These are phyloP conservation scores for Spencermartinsiella europaea DNA, from an alignment of 805 yeast genomes.

Conservation along the genomic window DNA sequence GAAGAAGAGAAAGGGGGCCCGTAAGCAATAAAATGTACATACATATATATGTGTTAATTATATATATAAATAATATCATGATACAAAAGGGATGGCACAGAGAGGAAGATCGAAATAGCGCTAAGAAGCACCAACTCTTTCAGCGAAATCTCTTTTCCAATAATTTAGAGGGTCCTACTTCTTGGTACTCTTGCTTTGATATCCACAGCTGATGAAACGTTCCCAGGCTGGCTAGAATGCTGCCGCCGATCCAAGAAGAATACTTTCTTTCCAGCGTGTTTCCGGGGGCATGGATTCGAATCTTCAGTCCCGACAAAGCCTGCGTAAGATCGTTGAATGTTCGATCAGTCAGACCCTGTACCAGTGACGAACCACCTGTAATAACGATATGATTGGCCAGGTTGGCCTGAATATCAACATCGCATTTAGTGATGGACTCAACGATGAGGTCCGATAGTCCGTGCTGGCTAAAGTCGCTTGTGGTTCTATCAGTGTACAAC, in stretches of 20 bases:
- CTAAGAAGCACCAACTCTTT: no score
- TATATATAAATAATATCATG: slow-evolving; percentile 5
- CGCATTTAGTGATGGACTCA: slow-evolving; percentile 45
- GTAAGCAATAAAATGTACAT: slow-evolving; percentile 4
- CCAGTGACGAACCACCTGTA: slow-evolving; percentile 76
- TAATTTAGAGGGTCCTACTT: slow-evolving; percentile 78
- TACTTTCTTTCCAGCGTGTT: slow-evolving; percentile 63
- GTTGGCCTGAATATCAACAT: slow-evolving; percentile 85
- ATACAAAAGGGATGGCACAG: background rate
- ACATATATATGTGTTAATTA: background rate
- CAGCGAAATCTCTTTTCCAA: slow-evolving; percentile 78
- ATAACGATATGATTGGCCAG: slow-evolving; percentile 83
- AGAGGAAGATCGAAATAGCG: background rate
- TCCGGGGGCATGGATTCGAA: slow-evolving; percentile 78
- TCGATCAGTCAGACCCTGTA: slow-evolving; percentile 78
- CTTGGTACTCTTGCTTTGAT: slow-evolving; percentile 78
- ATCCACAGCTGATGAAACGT: slow-evolving; percentile 98
- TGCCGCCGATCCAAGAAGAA: slow-evolving; percentile 90
- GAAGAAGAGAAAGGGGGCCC: slow-evolving; percentile 8
- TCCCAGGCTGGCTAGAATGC: slow-evolving; percentile 81
- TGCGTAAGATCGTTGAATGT: slow-evolving; percentile 63
- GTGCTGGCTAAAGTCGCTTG: slow-evolving; percentile 14
- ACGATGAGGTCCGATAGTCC: slow-evolving; percentile 57
- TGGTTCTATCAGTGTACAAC: slow-evolving; percentile 17
- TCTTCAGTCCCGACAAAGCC: slow-evolving; percentile 77